Evolutionary conservation across 345 rosid genomes (phyloP), one percentile per base, ranked within the genome.

Genomic region (Populus tremula): DNA sequence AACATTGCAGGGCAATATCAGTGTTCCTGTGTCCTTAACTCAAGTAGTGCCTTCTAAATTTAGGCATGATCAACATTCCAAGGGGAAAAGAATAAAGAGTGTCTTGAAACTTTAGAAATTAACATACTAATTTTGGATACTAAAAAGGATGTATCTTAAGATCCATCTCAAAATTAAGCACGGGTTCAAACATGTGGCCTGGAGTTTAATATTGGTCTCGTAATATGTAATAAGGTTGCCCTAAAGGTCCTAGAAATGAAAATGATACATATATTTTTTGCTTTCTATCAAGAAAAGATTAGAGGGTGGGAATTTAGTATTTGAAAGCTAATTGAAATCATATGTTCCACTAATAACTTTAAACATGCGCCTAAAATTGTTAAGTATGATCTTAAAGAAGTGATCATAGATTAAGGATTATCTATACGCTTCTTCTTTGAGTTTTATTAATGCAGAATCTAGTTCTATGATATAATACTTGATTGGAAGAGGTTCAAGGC

Each of bases 101-200:
- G 76, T 63, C 47, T 65, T 11, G 79, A 53, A 53, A 64, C 81
- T 77, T 69, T 75, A 49, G 61, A 76, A 80, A 73, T 31, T 9
- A 11, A n/a, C 78, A 68, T 85, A 18, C 67, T 56, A 35, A 35
- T 31, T 75, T 75, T 31, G 69, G 74, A 47, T 3, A 47, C 18
- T 4, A 70, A 73, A 76, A 67, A n/a, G 70, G 16, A 13, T 49
- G 29, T 29, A 7, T 47, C 31, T 6, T 45, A 17, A 5, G 47
- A 71, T 50, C 45, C 53, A 71, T 6, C 9, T 6, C 20, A 62
- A 59, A 38, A 27, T 27, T 27, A 27, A 6, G 8, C 17, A 73
- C 16, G 56, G 64, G 65, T 49, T 38, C 6, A 5, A 36, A 69
- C 78, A 76, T 72, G 13, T 69, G 78, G 41, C 50, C 1, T n/a